Base-by-base conservation (phyloP, 139 green algal species). In the Deuterostichococcus epilithicus region DNA sequence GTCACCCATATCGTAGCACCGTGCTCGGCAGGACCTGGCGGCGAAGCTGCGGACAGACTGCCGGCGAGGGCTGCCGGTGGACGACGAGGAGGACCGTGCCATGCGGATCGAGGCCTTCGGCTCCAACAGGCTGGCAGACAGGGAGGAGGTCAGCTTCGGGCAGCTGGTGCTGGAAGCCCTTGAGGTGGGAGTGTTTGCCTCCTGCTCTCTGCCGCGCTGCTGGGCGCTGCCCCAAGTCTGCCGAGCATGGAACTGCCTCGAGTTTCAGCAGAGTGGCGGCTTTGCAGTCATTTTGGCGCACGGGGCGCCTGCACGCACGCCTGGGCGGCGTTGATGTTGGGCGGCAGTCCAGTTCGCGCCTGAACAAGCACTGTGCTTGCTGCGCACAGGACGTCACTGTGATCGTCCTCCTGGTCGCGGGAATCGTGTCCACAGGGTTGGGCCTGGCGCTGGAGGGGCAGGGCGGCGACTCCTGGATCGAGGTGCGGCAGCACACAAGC, bases 371-470 rank as follows among this genome's bases (percentile, higher is more conserved):
- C n/a, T n/a, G n/a, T 63, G 20, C 10, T 63, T 3, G 52, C 18
- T 28, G 52, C 52, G 3, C 34, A 33, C 68, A 85, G 52, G 88
- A 94, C 71, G 84, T 86, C 36, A 94, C 90, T 1, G 73, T 95
- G 28, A 33, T 90, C 1, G 74, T 90, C 26, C 83, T 96, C 47
- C 76, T 92, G 28, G 85, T 71, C 4, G 81, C 87, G 0, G 91
- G 91, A 30, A 36, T 72, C 1, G 34, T 90, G 8, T 92, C 84
- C 1, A 80, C 94, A 26, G 76, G 28, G 1, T 76, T 94, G 35
- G 86, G 83, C 47, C 36, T 81, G 30, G 70, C 58, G 0, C 33
- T 85, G 33, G 80, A 76, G 0, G 68, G 45, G 1, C 60, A 58
- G 26, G 75, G 81, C 23, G 71, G 37, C 5, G 75, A 65, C 32